Percentiles rank a stretch among this genome's conserved stretches.
Conservation (phyloP, 2,329 filamentous ascomycete species). For the Cladosporium colombiae region DNA sequence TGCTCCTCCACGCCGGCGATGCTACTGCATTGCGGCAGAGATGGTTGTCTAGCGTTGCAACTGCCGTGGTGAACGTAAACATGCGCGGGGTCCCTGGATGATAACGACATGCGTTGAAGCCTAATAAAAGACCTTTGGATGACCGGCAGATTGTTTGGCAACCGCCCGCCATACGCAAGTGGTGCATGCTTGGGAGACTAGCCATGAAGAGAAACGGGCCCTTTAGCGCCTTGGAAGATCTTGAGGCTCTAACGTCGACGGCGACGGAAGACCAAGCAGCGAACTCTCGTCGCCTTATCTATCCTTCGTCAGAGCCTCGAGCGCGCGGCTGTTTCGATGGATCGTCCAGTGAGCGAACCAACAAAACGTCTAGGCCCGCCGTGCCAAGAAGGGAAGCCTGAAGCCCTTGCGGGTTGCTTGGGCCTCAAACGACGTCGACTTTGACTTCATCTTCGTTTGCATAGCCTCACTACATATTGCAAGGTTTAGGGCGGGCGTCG, state of each 20-base stretch:
- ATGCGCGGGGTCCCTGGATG: neutral
- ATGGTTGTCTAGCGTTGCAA: neutral
- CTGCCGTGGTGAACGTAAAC: neutral
- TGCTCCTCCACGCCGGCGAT: neutral
- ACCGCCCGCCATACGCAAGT: neutral
- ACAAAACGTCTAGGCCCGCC: neutral
- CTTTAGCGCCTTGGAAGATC: neutral
- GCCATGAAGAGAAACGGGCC: neutral
- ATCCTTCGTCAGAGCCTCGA: neutral
- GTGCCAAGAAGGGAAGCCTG: neutral
- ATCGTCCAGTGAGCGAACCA: neutral
- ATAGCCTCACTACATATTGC: constrained; percentile 6
- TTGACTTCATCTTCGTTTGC: neutral
- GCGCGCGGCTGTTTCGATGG: neutral
- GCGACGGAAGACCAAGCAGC: neutral
- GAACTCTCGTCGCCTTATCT: neutral
- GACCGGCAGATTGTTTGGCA: neutral
- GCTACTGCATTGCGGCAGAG: neutral
- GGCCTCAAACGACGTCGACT: neutral
- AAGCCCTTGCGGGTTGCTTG: neutral
- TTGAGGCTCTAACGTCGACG: neutral
- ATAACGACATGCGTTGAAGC: too few relatives aligned
- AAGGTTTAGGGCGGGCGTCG: constrained; percentile 1
- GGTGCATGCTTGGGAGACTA: neutral
- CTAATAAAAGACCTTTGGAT: neutral